phyloP scores from a whole-genome alignment of 345 rosid genomes.

The Brassica carinata region DNA sequence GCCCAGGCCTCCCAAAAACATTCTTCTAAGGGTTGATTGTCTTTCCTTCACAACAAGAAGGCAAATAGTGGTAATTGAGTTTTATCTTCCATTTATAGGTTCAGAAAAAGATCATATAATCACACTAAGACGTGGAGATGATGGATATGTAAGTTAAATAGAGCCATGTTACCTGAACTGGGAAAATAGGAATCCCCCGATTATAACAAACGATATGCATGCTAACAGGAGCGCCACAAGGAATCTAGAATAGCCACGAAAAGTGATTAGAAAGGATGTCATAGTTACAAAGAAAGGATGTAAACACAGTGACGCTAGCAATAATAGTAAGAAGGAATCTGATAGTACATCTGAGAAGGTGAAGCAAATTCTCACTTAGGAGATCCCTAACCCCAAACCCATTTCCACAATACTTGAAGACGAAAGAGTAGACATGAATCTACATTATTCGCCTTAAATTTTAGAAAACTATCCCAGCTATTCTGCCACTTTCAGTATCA shows the following conservation, averaged over 20 bases:
- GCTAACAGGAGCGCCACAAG: conserved; percentile 73
- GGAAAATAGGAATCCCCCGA: conserved; percentile 85
- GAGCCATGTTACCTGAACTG: conserved; percentile 61
- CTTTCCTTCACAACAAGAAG: conserved; percentile 53
- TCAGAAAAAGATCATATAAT: neutral
- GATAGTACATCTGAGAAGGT: neutral
- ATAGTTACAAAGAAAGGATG: neutral
- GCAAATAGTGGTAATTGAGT: neutral
- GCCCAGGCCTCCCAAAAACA: conserved; percentile 99
- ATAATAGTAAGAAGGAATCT: neutral
- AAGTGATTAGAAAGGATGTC: conserved; percentile 23
- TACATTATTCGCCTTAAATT: neutral
- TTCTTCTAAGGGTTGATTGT: conserved; percentile 69
- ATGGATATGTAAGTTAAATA: neutral
- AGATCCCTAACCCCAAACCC: neutral
- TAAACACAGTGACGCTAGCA: conserved; percentile 13
- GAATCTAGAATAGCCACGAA: conserved; percentile 55
- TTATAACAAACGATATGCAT: conserved; percentile 81
- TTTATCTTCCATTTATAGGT: neutral
- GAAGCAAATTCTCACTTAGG: neutral
- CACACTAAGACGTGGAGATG: neutral
- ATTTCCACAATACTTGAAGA: neutral
- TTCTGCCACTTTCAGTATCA: neutral
- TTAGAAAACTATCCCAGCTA: neutral
- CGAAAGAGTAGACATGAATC: too few relatives aligned